Evolutionary conservation across 1,139 yeast species (phyloP), one percentile per base, ranked within the genome.

Genomic region (Sugiyamaella paludigena): DNA sequence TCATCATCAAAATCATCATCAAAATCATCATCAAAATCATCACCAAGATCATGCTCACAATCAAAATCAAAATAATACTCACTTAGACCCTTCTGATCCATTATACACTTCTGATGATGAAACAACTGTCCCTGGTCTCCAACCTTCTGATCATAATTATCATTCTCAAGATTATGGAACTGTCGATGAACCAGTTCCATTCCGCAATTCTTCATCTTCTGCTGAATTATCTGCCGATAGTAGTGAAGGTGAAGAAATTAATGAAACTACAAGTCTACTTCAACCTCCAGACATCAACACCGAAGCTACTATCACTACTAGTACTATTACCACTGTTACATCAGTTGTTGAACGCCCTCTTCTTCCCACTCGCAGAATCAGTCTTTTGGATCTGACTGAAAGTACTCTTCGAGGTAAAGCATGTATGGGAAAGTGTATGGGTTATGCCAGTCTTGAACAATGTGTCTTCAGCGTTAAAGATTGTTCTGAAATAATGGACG

Each of bases 341-440:
- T 31, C 29, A 8, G 33, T 13, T 39, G 31, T 11, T 33, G 27
- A 19, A 24, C 36, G 37, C 4, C 44, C 36, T 26, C 37, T n/a
- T 2, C 15, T 41, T 7, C 45, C 47, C 2, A 6, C 42, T 8
- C 44, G 47, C 7, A 28, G 38, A 26, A 43, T 48, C 34, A 49
- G 49, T 27, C 29, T 64, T 3, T 43, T 65, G n/a, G 67, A 65
- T 41, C 40, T 62, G 8, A 60, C 68, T 1, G 55, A 54, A 5
- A 43, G 52, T 38, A 54, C 58, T 11, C 40, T 65, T 9, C 45
- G 60, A 8, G 66, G 69, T 26, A 62, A 65, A 26, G 66, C 62
- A n/a, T 51, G 57, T 24, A 56, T 67, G 36, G 80, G 82, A 1
- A 79, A 75, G 54, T 79, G 83, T 58, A 76, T 76, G 64, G 83